Conservation (phyloP, 257 asterid genomes). For the Cruciata laevipes region DNA sequence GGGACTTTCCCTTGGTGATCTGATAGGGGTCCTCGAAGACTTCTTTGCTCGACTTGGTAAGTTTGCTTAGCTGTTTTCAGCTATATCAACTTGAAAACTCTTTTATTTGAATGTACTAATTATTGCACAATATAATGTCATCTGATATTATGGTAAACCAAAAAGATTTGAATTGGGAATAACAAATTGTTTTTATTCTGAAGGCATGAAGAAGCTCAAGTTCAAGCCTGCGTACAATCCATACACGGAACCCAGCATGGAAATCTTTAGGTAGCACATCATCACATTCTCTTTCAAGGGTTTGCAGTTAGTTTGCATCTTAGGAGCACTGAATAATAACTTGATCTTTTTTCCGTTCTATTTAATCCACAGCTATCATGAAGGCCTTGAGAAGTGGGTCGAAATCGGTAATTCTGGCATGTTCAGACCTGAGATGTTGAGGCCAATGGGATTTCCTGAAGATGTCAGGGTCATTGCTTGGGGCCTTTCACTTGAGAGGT, state of each 20-base stretch:
- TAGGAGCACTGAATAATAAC: background rate
- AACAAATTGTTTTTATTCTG: background rate
- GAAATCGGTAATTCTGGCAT: conserved; percentile 96
- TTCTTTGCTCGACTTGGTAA: conserved; percentile 78
- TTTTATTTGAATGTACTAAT: background rate
- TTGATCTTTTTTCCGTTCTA: background rate
- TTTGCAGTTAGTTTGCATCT: background rate
- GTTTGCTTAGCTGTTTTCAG: background rate
- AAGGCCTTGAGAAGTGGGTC: conserved; percentile 90
- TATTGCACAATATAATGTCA: background rate
- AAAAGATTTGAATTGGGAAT: background rate
- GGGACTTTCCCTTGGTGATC: conserved; percentile 88
- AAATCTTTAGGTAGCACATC: conserved; percentile 72
- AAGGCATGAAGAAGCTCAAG: conserved; percentile 91
- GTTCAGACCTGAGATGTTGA: conserved; percentile 99
- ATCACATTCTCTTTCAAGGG: background rate
- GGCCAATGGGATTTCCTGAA: conserved; percentile 94
- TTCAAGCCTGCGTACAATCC: conserved; percentile 97
- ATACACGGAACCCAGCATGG: conserved; percentile 98
- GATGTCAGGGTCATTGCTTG: conserved; percentile 95
- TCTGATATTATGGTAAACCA: background rate
- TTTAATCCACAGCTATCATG: conserved; percentile 61
- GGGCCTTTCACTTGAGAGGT: conserved; percentile 96
- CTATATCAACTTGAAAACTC: background rate
- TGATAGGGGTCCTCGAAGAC: conserved; percentile 78